These are phyloP conservation scores for Fusarium pseudograminearum DNA, from an alignment of 2,329 filamentous ascomycete species.

Conservation along the genomic window DNA sequence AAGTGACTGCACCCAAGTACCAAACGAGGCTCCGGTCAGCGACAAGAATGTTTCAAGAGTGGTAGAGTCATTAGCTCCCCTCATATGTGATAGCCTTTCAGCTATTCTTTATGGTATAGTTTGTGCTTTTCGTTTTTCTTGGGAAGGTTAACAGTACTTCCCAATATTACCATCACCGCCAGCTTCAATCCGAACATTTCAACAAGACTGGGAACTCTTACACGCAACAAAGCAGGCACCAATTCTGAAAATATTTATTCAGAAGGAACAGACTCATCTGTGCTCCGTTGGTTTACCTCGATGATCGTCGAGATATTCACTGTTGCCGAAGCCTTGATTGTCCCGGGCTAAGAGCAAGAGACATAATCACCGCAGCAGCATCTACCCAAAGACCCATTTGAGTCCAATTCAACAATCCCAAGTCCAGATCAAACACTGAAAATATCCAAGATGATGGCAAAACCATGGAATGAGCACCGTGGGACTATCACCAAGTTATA, in stretches of 20 bases:
- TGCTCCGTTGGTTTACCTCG: conserved; percentile 9
- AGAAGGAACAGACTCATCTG: not conserved
- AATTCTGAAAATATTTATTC: not conserved
- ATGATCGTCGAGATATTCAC: conserved; percentile 30
- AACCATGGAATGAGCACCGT: conserved; percentile 57
- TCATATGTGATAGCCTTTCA: conserved; percentile 3
- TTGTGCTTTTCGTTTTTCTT: not conserved
- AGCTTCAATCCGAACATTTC: not conserved
- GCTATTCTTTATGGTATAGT: conserved; percentile 7
- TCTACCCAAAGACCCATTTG: not conserved
- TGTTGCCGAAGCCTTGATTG: conserved; percentile 37
- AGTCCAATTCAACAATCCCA: not conserved
- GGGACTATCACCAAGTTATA: conserved; percentile 56
- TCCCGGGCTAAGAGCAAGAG: conserved; percentile 35
- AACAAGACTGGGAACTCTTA: not conserved
- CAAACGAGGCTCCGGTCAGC: conserved; percentile 27
- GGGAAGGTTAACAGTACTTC: conserved; percentile 41
- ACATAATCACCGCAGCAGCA: conserved; percentile 3
- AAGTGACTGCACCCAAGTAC: conserved; percentile 26
- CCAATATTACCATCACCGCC: conserved; percentile 6
- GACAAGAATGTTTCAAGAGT: conserved; percentile 2
- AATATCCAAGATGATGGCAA: conserved; percentile 55
- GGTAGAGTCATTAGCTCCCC: conserved; percentile 5
- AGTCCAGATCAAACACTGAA: not conserved
- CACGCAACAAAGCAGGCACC: not conserved